These are phyloP conservation scores for Gillenia trifoliata DNA, from an alignment of 306 rosid genomes.

Conservation along the genomic window DNA sequence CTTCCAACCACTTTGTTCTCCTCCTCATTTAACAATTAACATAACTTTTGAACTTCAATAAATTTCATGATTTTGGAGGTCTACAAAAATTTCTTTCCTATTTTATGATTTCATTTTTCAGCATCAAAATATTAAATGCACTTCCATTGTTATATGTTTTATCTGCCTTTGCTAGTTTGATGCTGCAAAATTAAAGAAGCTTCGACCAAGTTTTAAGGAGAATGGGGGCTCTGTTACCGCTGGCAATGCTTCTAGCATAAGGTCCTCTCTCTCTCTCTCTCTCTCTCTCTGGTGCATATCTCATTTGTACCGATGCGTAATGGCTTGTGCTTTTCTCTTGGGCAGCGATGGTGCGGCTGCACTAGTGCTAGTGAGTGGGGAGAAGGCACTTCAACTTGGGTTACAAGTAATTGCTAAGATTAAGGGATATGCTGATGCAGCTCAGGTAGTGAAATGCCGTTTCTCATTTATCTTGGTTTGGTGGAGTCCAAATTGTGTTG, in stretches of 20 bases:
- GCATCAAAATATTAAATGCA: neutral
- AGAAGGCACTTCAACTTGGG: conserved; percentile 76
- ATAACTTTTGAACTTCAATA: neutral
- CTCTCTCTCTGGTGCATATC: neutral
- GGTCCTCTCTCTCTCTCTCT: conserved; percentile 30
- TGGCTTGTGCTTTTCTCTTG: conserved; percentile 30
- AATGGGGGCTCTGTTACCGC: conserved; percentile 83
- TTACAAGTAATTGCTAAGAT: conserved; percentile 79
- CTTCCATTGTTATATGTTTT: neutral
- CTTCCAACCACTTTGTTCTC: neutral
- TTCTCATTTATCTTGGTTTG: conserved; percentile 21
- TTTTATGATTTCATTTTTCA: neutral
- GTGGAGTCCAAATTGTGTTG: conserved; percentile 10
- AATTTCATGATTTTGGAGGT: neutral
- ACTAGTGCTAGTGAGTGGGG: conserved; percentile 81
- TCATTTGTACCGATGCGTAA: conserved; percentile 14
- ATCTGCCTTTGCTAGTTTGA: conserved; percentile 54
- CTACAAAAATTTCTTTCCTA: neutral
- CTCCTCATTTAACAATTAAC: neutral
- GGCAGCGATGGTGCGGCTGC: conserved; percentile 95
- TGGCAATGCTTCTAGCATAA: conserved; percentile 88
- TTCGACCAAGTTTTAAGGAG: conserved; percentile 78
- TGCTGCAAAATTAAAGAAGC: conserved; percentile 73
- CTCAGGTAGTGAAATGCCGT: conserved; percentile 51
- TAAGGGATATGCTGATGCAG: conserved; percentile 88